Evolutionary conservation across 352 stramenopile species (phyloP).

Genomic region (Globisporangium acanthophoron): DNA sequence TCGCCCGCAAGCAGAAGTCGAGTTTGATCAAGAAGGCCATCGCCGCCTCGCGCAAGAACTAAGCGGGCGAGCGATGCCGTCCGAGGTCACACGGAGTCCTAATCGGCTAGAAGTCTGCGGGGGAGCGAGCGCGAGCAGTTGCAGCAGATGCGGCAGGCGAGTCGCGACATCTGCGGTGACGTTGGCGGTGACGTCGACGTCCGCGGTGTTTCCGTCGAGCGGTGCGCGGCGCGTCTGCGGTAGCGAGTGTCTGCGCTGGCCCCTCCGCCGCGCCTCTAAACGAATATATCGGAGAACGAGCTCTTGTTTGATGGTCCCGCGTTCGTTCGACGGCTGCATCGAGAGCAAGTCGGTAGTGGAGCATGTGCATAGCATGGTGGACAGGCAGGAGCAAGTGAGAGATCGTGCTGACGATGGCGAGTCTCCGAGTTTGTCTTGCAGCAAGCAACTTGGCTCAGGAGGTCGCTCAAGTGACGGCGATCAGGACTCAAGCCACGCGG

Average conservation of each 20-base stretch:
- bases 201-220: no score
- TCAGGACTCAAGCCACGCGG: not conserved
- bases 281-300: constrained; percentile 21
- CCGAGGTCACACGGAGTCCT: constrained; percentile 10
- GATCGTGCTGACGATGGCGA: no score
- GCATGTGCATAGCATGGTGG: not conserved
- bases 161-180: not conserved
- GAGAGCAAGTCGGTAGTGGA: not conserved
- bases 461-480: no score
- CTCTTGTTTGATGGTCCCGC: constrained; percentile 8
- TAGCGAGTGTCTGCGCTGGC: not conserved
- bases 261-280: constrained; percentile 4
- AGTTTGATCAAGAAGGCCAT: constrained; percentile 91
- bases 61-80: constrained; percentile 12
- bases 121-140: not conserved
- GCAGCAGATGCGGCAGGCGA: not conserved
- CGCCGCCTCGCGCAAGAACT: constrained; percentile 77
- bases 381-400: not conserved
- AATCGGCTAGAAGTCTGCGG: constrained; percentile 11
- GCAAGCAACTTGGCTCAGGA: no score
- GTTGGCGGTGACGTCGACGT: not conserved
- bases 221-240: not conserved
- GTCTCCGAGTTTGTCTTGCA: not conserved
- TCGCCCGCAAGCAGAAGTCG: constrained; percentile 98
- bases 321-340: not conserved